These are phyloP conservation scores for Tolypocladium pustulatum DNA, from an alignment of 2,329 filamentous ascomycete species.

Conservation along the genomic window DNA sequence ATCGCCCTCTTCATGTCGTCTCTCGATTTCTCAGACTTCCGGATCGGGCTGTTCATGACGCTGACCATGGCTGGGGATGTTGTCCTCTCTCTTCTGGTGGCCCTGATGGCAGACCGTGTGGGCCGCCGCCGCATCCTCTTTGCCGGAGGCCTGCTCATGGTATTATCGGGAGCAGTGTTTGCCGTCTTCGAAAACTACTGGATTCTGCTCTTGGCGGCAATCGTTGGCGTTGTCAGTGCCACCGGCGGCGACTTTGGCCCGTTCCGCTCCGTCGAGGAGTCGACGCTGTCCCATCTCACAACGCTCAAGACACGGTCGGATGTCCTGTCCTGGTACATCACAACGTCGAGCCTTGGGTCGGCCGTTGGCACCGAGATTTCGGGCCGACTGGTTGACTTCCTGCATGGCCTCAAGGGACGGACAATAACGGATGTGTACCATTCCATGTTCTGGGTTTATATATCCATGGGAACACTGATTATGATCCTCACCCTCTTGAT, in stretches of 20 bases:
- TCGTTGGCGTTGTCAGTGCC: constrained; percentile 51
- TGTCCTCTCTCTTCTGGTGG: constrained; percentile 43
- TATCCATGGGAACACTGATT: constrained; percentile 42
- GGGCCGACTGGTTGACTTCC: constrained; percentile 37
- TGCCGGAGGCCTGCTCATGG: constrained; percentile 45
- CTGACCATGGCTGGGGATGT: constrained; percentile 53
- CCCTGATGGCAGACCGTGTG: constrained; percentile 47
- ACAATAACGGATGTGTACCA: constrained; percentile 42
- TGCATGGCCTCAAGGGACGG: constrained; percentile 37
- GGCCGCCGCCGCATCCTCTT: constrained; percentile 45
- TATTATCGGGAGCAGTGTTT: constrained; percentile 43
- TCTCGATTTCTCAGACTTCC: constrained; percentile 42
- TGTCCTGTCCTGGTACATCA: constrained; percentile 59
- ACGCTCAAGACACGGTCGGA: constrained; percentile 42
- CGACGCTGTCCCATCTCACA: constrained; percentile 50
- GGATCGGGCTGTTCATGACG: constrained; percentile 55
- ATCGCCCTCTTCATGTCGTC: constrained; percentile 51
- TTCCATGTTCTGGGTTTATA: constrained; percentile 47
- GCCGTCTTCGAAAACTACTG: constrained; percentile 45
- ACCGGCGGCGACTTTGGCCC: constrained; percentile 57
- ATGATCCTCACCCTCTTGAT: constrained; percentile 33
- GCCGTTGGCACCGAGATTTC: constrained; percentile 41
- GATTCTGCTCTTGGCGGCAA: constrained; percentile 45
- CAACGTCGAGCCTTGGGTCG: constrained; percentile 43
- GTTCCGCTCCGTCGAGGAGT: constrained; percentile 58